A percentile compares a stretch with the other conserved stretches of the same genome.
phyloP scores from a whole-genome alignment of 371 early-diverging fungal species.

The Parasitella parasitica region DNA sequence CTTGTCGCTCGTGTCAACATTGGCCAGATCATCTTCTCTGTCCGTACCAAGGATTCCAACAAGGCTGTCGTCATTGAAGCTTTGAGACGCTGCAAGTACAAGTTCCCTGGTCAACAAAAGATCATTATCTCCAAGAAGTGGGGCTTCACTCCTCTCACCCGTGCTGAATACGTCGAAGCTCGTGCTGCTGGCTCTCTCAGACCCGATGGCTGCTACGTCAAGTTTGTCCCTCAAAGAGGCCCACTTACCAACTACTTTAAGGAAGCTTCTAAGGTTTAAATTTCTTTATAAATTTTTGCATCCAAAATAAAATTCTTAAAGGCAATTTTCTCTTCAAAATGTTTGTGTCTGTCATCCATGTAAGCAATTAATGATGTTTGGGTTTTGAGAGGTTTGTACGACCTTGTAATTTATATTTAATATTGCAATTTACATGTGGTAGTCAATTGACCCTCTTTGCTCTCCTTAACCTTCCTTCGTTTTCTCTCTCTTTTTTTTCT shows the following conservation, averaged over 20 bases:
- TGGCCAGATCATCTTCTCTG: conserved; percentile 97
- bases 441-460: neutral
- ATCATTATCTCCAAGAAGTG: conserved; percentile 99
- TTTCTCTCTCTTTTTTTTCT: neutral
- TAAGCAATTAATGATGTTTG: too few relatives aligned
- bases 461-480: neutral
- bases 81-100: conserved; percentile 96
- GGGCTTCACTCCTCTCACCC: conserved; percentile 99
- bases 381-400: neutral
- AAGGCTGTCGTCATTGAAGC: conserved; percentile 97
- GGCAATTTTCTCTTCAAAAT: too few relatives aligned
- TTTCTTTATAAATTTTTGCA: neutral
- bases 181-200: conserved; percentile 82
- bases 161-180: conserved; percentile 88
- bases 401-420: neutral
- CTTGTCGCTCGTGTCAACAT: conserved; percentile 99
- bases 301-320: too few relatives aligned
- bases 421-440: neutral
- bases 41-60: conserved; percentile 98
- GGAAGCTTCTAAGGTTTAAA: conserved; percentile 36
- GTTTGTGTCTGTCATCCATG: too few relatives aligned
- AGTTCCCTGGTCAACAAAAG: conserved; percentile 99
- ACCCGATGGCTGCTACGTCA: conserved; percentile 98
- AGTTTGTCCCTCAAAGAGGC: conserved; percentile 93
- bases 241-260: conserved; percentile 69